A percentile compares a stretch with the other conserved stretches of the same genome.
These are phyloP conservation scores for Hippophae rhamnoides DNA, from an alignment of 306 rosid species.

Conservation along the genomic window DNA sequence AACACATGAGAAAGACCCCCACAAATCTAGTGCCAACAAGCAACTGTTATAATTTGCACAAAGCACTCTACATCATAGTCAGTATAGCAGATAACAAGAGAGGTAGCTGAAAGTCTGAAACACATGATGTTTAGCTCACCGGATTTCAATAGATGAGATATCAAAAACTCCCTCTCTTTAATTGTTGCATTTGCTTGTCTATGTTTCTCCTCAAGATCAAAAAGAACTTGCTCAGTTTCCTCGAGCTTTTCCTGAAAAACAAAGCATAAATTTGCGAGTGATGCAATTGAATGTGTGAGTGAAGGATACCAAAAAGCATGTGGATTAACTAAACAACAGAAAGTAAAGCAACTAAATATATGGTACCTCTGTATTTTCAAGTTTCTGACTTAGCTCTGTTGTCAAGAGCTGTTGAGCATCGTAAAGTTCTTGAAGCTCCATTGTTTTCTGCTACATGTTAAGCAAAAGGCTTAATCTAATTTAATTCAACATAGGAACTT, in stretches of 20 bases:
- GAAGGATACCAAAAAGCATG: not conserved
- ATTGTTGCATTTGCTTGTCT: slow-evolving; percentile 39
- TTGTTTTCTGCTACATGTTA: slow-evolving; percentile 50
- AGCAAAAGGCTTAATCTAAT: slow-evolving; percentile 5
- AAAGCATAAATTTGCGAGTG: not conserved
- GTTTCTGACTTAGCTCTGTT: slow-evolving; percentile 67
- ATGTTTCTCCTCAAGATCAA: slow-evolving; percentile 63
- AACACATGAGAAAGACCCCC: slow-evolving; percentile 1
- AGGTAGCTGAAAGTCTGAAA: too few species aligned
- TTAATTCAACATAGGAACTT: not conserved
- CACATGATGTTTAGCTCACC: slow-evolving; percentile 23
- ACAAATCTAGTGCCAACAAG: not conserved
- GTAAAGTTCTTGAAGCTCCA: slow-evolving; percentile 90
- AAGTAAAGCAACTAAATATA: not conserved
- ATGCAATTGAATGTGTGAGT: not conserved
- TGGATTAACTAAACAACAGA: not conserved
- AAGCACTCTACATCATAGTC: too few species aligned
- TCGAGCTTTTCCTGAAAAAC: slow-evolving; percentile 48
- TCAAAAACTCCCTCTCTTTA: slow-evolving; percentile 64
- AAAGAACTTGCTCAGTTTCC: slow-evolving; percentile 39
- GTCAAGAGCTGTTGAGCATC: slow-evolving; percentile 75
- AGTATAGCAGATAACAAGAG: too few species aligned
- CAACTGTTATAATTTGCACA: slow-evolving; percentile 9
- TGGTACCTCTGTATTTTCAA: slow-evolving; percentile 80
- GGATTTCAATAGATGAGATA: slow-evolving; percentile 61